Conservation (phyloP, 192 early-diverging fungal genomes). For the Dispira parvispora region DNA sequence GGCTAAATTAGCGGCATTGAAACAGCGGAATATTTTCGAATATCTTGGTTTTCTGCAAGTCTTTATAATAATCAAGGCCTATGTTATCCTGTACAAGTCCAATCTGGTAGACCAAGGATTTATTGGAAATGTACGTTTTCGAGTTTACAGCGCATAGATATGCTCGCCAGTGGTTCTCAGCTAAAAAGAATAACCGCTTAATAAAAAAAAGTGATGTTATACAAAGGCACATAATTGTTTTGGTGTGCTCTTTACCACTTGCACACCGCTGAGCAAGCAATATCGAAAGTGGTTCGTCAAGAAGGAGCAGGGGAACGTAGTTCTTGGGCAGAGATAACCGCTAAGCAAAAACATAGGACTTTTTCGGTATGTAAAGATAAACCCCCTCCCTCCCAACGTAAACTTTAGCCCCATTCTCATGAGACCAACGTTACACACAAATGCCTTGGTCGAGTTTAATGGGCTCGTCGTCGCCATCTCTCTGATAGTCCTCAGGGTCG, state of each 20-base stretch:
- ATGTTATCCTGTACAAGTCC: no score
- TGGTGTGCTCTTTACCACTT: background rate
- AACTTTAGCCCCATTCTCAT: background rate
- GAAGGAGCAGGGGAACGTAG: background rate
- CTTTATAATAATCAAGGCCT: no score
- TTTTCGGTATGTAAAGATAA: no score
- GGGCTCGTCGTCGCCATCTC: conserved; percentile 13
- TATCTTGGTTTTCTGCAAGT: no score
- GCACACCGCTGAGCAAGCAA: no score
- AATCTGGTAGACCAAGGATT: no score
- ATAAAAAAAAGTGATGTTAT: background rate
- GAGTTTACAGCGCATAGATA: no score
- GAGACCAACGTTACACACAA: background rate
- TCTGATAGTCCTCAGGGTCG: conserved; percentile 39
- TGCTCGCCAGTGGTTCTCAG: no score
- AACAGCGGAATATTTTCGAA: no score
- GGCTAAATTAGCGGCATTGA: no score
- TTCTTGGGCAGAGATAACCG: background rate
- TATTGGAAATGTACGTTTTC: no score
- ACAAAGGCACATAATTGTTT: background rate
- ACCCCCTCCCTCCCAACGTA: background rate
- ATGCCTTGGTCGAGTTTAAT: background rate
- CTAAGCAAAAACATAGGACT: no score
- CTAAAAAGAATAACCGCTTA: background rate
- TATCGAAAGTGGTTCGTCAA: background rate